Conservation (phyloP, 1,139 yeast genomes). For the Candida anutae region DNA sequence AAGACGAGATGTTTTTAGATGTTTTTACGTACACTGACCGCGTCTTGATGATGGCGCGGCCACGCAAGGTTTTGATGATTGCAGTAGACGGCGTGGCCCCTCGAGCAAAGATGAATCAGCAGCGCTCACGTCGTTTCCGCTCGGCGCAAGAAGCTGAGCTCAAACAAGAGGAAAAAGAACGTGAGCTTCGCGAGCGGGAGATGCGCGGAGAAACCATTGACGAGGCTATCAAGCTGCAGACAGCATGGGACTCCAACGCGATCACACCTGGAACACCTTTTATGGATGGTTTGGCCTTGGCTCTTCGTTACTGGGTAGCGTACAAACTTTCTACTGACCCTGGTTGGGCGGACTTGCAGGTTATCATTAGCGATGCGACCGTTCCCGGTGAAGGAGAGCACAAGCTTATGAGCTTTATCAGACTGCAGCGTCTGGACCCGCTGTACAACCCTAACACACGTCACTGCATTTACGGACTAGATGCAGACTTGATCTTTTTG, state of each 20-base stretch:
- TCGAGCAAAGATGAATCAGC: conserved; percentile 98
- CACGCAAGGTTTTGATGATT: conserved; percentile 83
- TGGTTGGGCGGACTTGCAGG: conserved; percentile 81
- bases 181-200: conserved; percentile 44
- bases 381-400: conserved; percentile 99
- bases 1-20: conserved; percentile 90
- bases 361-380: conserved; percentile 88
- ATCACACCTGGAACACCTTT: conserved; percentile 99
- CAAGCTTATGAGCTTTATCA: conserved; percentile 89
- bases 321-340: conserved; percentile 81
- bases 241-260: conserved; percentile 86
- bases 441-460: conserved; percentile 83
- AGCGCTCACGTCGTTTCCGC: conserved; percentile 88
- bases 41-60: conserved; percentile 88
- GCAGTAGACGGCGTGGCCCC: conserved; percentile 99
- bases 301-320: conserved; percentile 83
- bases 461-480: conserved; percentile 94
- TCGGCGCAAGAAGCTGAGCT: conserved; percentile 89
- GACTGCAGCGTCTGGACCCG: conserved; percentile 78
- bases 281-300: conserved; percentile 82
- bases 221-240: conserved; percentile 50
- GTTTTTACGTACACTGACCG: conserved; percentile 85
- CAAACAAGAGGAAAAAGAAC: conserved; percentile 53
- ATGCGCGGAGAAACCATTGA: conserved; percentile 60
- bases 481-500: conserved; percentile 94